These are phyloP conservation scores for Colletotrichum navitas DNA, from an alignment of 2,329 filamentous ascomycete species.

Conservation along the genomic window DNA sequence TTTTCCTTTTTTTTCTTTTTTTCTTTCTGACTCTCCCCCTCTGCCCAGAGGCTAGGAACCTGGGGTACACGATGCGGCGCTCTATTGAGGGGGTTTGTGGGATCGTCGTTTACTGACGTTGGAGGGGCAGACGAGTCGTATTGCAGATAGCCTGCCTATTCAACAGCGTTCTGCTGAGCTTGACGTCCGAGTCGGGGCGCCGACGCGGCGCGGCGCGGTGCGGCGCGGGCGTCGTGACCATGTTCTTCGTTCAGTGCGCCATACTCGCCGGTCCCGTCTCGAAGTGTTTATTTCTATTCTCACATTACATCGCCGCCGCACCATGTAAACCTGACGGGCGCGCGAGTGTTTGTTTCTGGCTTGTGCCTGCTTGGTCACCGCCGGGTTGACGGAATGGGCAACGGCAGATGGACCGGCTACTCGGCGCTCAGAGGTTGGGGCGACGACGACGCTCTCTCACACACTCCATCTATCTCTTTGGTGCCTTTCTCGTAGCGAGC, in stretches of 20 bases:
- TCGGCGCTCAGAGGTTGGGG: not conserved
- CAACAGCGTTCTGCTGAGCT: not conserved
- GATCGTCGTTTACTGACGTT: too few relatives aligned
- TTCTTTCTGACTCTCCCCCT: too few relatives aligned
- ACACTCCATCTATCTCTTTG: not conserved
- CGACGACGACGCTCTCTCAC: not conserved
- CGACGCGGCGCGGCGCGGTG: not conserved
- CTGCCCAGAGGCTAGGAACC: not conserved
- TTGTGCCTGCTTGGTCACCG: not conserved
- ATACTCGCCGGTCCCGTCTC: slow-evolving; percentile 22
- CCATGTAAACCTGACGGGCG: not conserved
- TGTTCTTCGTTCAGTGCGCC: not conserved
- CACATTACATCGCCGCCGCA: not conserved
- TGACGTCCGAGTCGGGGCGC: slow-evolving; percentile 6
- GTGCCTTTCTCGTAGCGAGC: not conserved
- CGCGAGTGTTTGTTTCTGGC: not conserved
- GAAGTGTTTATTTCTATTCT: not conserved
- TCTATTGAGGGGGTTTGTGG: not conserved
- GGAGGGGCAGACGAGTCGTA: not conserved
- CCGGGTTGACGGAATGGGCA: not conserved
- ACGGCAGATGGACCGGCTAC: not conserved
- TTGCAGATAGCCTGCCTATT: not conserved
- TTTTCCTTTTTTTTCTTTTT: too few relatives aligned
- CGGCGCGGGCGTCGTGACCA: not conserved
- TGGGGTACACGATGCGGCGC: not conserved